Evolutionary conservation across 352 stramenopile genomes (phyloP).

Genomic region (Phytophthora constricta): DNA sequence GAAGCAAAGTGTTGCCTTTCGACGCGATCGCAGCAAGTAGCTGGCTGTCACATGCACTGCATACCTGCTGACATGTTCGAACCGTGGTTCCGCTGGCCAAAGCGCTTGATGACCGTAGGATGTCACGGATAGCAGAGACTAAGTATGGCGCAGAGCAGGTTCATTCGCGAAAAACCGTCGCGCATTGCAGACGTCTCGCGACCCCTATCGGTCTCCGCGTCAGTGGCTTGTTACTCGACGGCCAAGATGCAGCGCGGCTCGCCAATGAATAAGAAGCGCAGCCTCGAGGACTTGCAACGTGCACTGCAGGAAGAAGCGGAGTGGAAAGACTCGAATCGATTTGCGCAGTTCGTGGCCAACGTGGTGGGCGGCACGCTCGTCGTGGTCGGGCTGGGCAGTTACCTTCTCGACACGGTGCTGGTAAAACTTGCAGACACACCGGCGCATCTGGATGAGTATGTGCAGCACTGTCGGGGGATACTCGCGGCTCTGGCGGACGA

Average conservation of each 20-base stretch:
- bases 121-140: slow-evolving; percentile 21
- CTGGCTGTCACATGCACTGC: not conserved
- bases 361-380: slow-evolving; percentile 60
- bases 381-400: slow-evolving; percentile 46
- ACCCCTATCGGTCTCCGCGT: too few relatives aligned
- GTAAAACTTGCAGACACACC: slow-evolving; percentile 41
- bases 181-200: slow-evolving; percentile 11
- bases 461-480: slow-evolving; percentile 16
- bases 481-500: slow-evolving; percentile 8
- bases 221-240: too few relatives aligned
- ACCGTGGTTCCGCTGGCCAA: too few relatives aligned
- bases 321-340: slow-evolving; percentile 70
- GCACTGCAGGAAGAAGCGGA: slow-evolving; percentile 31
- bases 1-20: not conserved
- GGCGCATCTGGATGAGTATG: slow-evolving; percentile 33
- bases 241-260: slow-evolving; percentile 12
- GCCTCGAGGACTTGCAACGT: slow-evolving; percentile 30
- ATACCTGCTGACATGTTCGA: not conserved
- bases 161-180: slow-evolving; percentile 26
- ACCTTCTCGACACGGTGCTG: slow-evolving; percentile 37
- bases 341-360: slow-evolving; percentile 71
- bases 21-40: not conserved
- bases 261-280: slow-evolving; percentile 37
- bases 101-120: slow-evolving; percentile 5
- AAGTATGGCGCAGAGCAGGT: slow-evolving; percentile 13